phyloP scores from a whole-genome alignment of 768 basidiomycete genomes.

The Amanita rubescens region DNA sequence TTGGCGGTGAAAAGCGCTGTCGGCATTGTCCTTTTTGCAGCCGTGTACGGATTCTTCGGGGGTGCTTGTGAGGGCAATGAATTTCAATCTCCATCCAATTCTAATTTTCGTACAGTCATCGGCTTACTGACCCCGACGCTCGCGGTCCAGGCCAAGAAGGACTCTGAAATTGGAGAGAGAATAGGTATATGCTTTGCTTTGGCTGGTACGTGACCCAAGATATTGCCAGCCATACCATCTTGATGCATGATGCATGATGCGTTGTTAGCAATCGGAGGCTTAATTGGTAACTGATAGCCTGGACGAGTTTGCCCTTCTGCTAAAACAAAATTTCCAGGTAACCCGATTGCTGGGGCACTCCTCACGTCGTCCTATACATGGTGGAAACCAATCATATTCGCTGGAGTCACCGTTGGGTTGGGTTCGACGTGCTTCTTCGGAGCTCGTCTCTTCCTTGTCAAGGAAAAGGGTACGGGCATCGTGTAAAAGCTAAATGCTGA shows the following conservation, averaged over 20 bases:
- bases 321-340: slow-evolving; percentile 27
- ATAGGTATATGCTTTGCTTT: slow-evolving; percentile 44
- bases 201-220: slow-evolving; percentile 28
- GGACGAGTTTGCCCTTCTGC: background rate
- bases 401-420: slow-evolving; percentile 30
- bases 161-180: slow-evolving; percentile 48
- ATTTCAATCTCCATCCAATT: slow-evolving; percentile 5
- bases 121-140: slow-evolving; percentile 39
- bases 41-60: slow-evolving; percentile 40
- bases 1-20: slow-evolving; percentile 28
- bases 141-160: slow-evolving; percentile 32
- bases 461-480: background rate
- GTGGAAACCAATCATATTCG: slow-evolving; percentile 53
- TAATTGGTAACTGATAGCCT: slow-evolving; percentile 26
- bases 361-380: slow-evolving; percentile 44
- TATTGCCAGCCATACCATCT: background rate
- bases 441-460: background rate
- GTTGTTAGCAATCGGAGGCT: slow-evolving; percentile 31
- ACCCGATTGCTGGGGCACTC: slow-evolving; percentile 51
- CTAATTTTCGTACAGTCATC: slow-evolving; percentile 21
- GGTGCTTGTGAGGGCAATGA: slow-evolving; percentile 31
- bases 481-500: background rate
- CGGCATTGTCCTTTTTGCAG: slow-evolving; percentile 31
- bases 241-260: too few species aligned
- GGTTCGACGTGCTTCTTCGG: slow-evolving; percentile 12